These are phyloP conservation scores for Westerdykella ornata DNA, from an alignment of 2,329 filamentous ascomycete species.

Conservation along the genomic window DNA sequence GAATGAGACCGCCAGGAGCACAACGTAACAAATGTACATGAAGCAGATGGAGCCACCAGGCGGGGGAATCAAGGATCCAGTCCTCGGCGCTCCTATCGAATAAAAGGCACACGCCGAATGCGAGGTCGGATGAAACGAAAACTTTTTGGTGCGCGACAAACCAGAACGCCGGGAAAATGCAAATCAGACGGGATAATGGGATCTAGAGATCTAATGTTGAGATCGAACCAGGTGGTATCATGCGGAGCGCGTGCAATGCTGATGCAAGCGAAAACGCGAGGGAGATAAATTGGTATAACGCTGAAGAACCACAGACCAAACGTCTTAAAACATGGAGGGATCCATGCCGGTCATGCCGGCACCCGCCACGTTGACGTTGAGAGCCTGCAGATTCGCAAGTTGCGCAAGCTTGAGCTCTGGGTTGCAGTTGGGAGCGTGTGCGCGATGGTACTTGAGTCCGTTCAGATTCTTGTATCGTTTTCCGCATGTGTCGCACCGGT, in stretches of 20 bases:
- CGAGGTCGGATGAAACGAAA: conserved; percentile 15
- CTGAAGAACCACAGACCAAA: background rate
- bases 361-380: conserved; percentile 42
- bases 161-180: conserved; percentile 7
- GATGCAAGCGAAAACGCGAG: conserved; percentile 1
- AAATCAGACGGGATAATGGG: conserved; percentile 2
- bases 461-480: conserved; percentile 99
- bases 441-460: conserved; percentile 80
- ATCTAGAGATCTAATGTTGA: background rate
- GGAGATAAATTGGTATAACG: background rate
- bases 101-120: conserved; percentile 20
- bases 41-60: conserved; percentile 11
- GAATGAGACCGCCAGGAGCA: background rate
- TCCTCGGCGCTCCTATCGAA: conserved; percentile 12
- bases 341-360: conserved; percentile 52
- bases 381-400: conserved; percentile 36
- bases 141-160: conserved; percentile 17
- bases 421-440: conserved; percentile 79
- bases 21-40: background rate
- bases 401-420: conserved; percentile 62
- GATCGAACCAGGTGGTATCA: background rate
- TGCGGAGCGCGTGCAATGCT: conserved; percentile 1
- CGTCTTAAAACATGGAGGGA: conserved; percentile 43
- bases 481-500: conserved; percentile 92
- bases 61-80: conserved; percentile 17